Evolutionary conservation across 164 flowering plant genomes (phyloP).

Genomic region (Liriodendron chinense): DNA sequence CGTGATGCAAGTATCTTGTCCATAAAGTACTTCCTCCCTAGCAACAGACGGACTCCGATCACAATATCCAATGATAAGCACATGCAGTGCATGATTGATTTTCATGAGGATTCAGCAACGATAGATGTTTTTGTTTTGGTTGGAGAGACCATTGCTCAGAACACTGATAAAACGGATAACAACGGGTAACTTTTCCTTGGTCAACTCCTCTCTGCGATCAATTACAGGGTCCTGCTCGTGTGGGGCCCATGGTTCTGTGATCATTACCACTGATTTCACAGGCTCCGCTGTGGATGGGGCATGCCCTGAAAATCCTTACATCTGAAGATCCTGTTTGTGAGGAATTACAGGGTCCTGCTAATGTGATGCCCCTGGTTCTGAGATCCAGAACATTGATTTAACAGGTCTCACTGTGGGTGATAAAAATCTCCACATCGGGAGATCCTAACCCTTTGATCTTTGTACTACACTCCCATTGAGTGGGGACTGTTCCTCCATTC

Average conservation of each 20-base stretch:
- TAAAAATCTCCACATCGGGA: neutral
- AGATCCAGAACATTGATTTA: neutral
- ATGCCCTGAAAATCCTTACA: neutral
- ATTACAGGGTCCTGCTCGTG: neutral
- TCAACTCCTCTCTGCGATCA: neutral
- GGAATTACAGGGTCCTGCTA: too few species aligned
- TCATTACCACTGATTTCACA: neutral
- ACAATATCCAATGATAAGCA: slow-evolving; percentile 25
- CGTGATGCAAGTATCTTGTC: slow-evolving; percentile 37
- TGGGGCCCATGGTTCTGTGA: neutral
- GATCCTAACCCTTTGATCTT: neutral
- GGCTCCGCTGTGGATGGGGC: neutral
- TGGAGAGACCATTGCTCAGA: slow-evolving; percentile 34
- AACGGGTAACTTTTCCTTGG: neutral
- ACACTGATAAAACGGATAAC: neutral
- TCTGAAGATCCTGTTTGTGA: neutral
- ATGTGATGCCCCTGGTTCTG: neutral
- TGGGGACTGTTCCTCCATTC: neutral
- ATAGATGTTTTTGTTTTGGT: slow-evolving; percentile 59
- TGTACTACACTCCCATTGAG: neutral
- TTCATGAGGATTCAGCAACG: slow-evolving; percentile 51
- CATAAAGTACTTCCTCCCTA: slow-evolving; percentile 77
- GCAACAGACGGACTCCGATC: slow-evolving; percentile 60
- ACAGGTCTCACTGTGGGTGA: too few species aligned
- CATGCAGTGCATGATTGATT: slow-evolving; percentile 65